Evolutionary conservation across 2,329 filamentous ascomycete species (phyloP), one percentile per base, ranked within the genome.

Genomic region (Fusarium sp.): DNA sequence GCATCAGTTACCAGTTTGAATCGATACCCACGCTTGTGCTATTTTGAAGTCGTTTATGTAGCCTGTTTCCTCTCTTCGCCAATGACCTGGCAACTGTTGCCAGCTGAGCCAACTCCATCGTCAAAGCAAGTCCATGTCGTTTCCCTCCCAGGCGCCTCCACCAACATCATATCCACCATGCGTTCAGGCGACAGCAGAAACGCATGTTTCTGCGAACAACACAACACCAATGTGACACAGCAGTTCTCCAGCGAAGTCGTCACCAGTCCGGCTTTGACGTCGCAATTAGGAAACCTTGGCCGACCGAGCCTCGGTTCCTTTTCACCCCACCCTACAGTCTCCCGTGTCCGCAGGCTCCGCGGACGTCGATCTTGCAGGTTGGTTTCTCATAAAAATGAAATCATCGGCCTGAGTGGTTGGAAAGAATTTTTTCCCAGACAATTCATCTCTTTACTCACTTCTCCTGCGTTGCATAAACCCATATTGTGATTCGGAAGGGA

Each of bases 251-350:
- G 27, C 16, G 12, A 41, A 41, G 16, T 51, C 55, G n/a, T 15
- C 36, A 52, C 23, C 39, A 51, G 51, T 47, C 31, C 66, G 64
- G 52, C 28, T 56, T 39, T 68, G 44, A 58, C 43, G 44, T 65
- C 39, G 62, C 43, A 13, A 55, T 58, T 52, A 47, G 68, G 68
- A 71, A 71, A 53, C 62, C 15, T 18, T 62, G 55, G 44, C 68
- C 68, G 68, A 31, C 15, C 51, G 62, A 65, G 68, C 68, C 68
- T 70, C 68, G 68, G 68, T 52, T 46, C 60, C 16, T 47, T 43
- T 36, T 23, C 62, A 66, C 62, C 51, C 51, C 50, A 61, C 52
- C 53, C 36, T 48, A 44, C 44, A 48, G 34, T 23, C 36, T 43
- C 47, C 30, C 15, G 7, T n/a, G 36, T 12, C 37, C 37, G 51